Evolutionary conservation across 164 flowering plant genomes (phyloP).

Genomic region (Tinospora cordifolia): DNA sequence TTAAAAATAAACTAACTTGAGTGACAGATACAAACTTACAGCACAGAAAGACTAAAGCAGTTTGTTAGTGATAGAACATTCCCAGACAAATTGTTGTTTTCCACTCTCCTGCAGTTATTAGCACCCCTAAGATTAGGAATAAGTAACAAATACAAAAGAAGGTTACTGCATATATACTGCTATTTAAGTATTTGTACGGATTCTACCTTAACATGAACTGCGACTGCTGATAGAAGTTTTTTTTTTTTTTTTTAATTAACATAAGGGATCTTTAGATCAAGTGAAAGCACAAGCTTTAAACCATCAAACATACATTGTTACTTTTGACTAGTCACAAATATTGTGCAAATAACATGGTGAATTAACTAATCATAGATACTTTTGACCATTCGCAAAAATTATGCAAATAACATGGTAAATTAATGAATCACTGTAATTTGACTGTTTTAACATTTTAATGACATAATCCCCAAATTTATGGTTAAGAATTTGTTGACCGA

Average conservation of each 20-base stretch:
- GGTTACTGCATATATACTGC: background rate
- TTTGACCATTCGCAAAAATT: background rate
- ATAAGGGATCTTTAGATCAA: background rate
- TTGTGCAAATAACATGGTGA: background rate
- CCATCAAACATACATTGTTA: too few relatives aligned
- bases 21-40: slow-evolving; percentile 42
- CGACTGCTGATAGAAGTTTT: background rate
- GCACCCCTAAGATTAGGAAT: background rate
- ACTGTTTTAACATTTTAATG: background rate
- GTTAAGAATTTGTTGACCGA: background rate
- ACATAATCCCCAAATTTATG: background rate
- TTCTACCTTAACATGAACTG: background rate
- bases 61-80: slow-evolving; percentile 45
- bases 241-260: too few relatives aligned
- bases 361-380: background rate
- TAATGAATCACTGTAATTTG: background rate
- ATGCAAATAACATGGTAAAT: background rate
- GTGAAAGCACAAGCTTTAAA: too few relatives aligned
- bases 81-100: slow-evolving; percentile 67
- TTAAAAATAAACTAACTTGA: background rate
- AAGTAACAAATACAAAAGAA: background rate
- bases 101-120: slow-evolving; percentile 47
- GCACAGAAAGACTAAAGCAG: slow-evolving; percentile 59
- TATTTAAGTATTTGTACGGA: background rate
- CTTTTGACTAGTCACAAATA: background rate